Conservation (phyloP, 495 filamentous ascomycete genomes). For the Xylaria flabelliformis region DNA sequence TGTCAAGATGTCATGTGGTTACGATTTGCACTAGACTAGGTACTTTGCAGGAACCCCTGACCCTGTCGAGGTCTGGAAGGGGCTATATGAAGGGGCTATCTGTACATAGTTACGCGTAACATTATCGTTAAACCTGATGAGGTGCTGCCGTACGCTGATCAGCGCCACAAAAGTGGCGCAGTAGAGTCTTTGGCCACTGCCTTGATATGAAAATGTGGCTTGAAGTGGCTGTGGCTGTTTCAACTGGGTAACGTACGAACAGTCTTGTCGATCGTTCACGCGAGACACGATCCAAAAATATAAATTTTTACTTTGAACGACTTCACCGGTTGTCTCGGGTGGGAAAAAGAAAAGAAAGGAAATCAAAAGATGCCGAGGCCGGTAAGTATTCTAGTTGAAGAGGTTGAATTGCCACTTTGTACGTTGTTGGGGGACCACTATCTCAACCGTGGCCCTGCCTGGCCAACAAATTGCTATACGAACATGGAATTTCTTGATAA, state of each 20-base stretch:
- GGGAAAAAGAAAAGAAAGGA: not conserved
- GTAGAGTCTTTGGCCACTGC: not conserved
- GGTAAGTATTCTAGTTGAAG: not conserved
- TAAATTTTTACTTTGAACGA: not conserved
- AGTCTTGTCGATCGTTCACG: not conserved
- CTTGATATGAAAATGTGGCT: not conserved
- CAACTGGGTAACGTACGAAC: not conserved
- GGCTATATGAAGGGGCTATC: not conserved
- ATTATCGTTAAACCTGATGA: not conserved
- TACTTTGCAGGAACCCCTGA: not conserved
- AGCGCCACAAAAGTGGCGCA: slow-evolving; percentile 9
- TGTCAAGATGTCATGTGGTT: not conserved
- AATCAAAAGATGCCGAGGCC: not conserved
- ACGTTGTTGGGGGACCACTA: not conserved
- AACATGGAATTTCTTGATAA: not conserved
- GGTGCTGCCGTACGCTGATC: not conserved
- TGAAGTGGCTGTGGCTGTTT: not conserved
- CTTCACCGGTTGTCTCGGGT: not conserved
- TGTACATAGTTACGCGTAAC: too few species aligned
- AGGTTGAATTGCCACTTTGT: not conserved
- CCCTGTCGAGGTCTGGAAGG: slow-evolving; percentile 1
- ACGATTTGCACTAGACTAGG: not conserved
- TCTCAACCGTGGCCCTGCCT: not conserved
- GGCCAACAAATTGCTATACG: slow-evolving; percentile 4
- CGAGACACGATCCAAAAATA: not conserved